Evolutionary conservation across 2,329 filamentous ascomycete species (phyloP).

Genomic region (Epicoccum nigrum): DNA sequence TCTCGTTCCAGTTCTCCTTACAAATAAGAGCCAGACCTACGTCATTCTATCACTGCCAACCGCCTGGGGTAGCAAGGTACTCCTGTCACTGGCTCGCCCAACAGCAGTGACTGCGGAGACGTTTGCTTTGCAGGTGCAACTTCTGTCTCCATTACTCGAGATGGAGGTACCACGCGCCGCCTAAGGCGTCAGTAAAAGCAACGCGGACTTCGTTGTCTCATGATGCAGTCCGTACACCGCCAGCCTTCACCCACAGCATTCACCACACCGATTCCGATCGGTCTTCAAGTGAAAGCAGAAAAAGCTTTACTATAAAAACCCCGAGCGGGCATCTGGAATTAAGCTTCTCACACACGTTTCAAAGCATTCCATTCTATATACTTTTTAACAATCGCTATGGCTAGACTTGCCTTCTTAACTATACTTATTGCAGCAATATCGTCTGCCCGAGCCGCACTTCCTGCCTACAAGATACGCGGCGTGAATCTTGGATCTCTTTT

Average conservation of each 20-base stretch:
- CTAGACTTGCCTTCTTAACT: background rate
- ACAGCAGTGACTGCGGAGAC: background rate
- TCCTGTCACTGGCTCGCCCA: background rate
- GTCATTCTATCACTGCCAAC: too few relatives aligned
- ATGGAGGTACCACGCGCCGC: background rate
- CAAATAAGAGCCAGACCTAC: too few relatives aligned
- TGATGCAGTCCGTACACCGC: slow-evolving; percentile 1
- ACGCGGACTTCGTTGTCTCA: slow-evolving; percentile 1
- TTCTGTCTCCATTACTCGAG: background rate
- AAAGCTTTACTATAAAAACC: too few relatives aligned
- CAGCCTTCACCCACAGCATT: background rate
- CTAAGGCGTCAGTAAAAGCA: slow-evolving; percentile 5
- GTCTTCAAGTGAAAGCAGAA: too few relatives aligned
- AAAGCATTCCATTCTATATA: too few relatives aligned
- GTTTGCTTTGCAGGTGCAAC: background rate
- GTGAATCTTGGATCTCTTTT: slow-evolving; percentile 62
- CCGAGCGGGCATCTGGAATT: background rate
- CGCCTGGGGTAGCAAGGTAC: too few relatives aligned
- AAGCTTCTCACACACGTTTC: background rate
- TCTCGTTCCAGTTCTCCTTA: too few relatives aligned
- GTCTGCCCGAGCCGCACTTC: slow-evolving; percentile 1
- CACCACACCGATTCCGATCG: background rate
- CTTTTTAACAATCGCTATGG: background rate
- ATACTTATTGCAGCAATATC: background rate
- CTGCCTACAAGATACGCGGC: slow-evolving; percentile 56